phyloP scores from a whole-genome alignment of 176 grass and related monocot genomes.

The Aegilops sharonensis region DNA sequence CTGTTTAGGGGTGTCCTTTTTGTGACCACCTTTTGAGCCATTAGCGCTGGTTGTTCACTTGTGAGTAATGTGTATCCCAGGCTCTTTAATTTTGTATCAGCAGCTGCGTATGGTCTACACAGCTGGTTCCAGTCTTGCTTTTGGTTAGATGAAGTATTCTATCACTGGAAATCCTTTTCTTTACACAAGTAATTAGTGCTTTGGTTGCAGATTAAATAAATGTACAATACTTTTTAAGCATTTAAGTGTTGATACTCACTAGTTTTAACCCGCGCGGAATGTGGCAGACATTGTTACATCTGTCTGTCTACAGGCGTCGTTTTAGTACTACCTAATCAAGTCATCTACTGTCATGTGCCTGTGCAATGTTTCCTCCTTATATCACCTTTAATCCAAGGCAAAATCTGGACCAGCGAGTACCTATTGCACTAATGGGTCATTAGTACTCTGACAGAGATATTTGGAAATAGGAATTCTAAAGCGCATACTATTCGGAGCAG shows the following conservation, averaged over 20 bases:
- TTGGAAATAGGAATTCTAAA: not conserved
- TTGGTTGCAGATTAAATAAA: not conserved
- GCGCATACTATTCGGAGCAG: not conserved
- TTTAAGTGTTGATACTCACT: not conserved
- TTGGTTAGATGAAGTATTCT: not conserved
- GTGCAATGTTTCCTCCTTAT: not conserved
- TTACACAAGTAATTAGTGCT: not conserved
- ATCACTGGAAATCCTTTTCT: not conserved
- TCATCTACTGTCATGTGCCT: not conserved
- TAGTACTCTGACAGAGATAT: not conserved
- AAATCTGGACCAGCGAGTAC: not conserved
- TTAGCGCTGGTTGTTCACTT: not conserved
- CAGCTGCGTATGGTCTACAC: not conserved
- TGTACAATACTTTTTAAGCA: not conserved
- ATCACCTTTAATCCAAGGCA: not conserved
- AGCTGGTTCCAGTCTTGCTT: not conserved
- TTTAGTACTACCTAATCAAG: not conserved
- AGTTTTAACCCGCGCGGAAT: not conserved
- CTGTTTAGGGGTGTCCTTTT: not conserved
- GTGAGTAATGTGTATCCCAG: not conserved
- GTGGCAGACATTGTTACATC: not conserved
- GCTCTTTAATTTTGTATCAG: not conserved
- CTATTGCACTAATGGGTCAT: slow-evolving; percentile 5
- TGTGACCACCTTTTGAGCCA: not conserved
- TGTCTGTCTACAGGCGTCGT: not conserved